Evolutionary conservation across 2,329 filamentous ascomycete genomes (phyloP).

Genomic region (Immersiporthe knoxdaviesiana): DNA sequence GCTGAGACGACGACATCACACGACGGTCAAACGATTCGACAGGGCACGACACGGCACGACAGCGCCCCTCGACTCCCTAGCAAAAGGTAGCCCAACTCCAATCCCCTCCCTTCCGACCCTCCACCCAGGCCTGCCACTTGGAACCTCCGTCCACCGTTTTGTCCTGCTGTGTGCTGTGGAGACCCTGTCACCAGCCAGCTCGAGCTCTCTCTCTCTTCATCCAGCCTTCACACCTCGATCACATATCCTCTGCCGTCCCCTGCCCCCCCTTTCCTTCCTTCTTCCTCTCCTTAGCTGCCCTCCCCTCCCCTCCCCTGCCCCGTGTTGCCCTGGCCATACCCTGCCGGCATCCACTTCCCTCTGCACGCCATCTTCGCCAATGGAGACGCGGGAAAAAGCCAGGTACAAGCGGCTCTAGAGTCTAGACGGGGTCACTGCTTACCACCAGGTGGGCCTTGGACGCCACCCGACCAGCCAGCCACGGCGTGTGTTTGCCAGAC

Average conservation of each 20-base stretch:
- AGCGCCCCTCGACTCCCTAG: neutral
- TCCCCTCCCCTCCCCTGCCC: neutral
- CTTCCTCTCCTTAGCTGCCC: neutral
- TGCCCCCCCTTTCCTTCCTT: neutral
- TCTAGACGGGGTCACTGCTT: conserved; percentile 5
- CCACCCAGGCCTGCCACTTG: neutral
- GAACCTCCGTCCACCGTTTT: neutral
- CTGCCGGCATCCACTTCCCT: conserved; percentile 22
- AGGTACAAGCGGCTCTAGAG: conserved; percentile 9
- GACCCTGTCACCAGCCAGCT: neutral
- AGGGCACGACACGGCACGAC: neutral
- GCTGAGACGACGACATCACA: neutral
- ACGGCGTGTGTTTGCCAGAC: conserved; percentile 14
- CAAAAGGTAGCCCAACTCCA: conserved; percentile 12
- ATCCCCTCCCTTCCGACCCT: neutral
- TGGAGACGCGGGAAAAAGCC: neutral
- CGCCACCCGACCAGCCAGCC: conserved; percentile 16
- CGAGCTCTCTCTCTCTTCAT: neutral
- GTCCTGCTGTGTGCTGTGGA: neutral
- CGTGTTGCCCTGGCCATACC: conserved; percentile 12
- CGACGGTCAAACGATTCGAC: neutral
- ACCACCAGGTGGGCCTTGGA: neutral
- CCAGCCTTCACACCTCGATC: conserved; percentile 5
- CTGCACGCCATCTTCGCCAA: conserved; percentile 23
- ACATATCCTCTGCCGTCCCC: neutral